A percentile compares a stretch with the other conserved stretches of the same genome.
These are phyloP conservation scores for Scedosporium dehoogii DNA, from an alignment of 2,329 filamentous ascomycete genomes.

Conservation along the genomic window DNA sequence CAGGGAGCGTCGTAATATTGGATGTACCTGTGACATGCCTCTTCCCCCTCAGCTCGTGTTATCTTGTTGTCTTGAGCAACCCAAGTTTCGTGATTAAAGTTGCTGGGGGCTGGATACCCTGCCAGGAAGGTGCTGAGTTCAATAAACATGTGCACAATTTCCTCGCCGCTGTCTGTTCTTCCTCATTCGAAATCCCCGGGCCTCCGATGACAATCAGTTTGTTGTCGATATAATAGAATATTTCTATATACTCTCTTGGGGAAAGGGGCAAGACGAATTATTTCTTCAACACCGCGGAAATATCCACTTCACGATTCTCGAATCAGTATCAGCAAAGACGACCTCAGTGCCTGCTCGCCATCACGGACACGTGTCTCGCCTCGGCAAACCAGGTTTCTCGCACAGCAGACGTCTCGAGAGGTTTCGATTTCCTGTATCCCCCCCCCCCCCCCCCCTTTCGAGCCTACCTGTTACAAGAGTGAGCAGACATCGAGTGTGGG, in stretches of 20 bases:
- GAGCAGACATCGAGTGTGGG: background rate
- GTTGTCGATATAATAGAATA: background rate
- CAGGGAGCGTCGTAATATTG: background rate
- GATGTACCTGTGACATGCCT: background rate
- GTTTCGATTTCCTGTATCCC: background rate
- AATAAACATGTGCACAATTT: background rate
- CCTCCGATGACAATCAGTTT: background rate
- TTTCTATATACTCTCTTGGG: background rate
- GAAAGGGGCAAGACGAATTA: background rate
- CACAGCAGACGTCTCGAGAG: conserved; percentile 5
- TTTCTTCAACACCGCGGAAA: background rate
- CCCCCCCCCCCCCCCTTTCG: background rate
- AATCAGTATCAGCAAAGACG: background rate
- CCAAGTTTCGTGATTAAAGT: background rate
- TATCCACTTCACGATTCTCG: background rate
- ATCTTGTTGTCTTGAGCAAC: conserved; percentile 5
- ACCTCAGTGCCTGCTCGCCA: background rate
- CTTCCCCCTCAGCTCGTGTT: background rate
- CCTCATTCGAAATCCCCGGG: background rate
- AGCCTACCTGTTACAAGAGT: background rate
- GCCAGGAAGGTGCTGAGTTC: background rate
- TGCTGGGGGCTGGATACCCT: background rate
- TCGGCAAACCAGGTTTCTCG: conserved; percentile 1
- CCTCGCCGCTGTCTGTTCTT: background rate
- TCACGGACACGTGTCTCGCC: background rate